These are phyloP conservation scores for Fomes fomentarius DNA, from an alignment of 1,284 basidiomycete genomes.

Conservation along the genomic window DNA sequence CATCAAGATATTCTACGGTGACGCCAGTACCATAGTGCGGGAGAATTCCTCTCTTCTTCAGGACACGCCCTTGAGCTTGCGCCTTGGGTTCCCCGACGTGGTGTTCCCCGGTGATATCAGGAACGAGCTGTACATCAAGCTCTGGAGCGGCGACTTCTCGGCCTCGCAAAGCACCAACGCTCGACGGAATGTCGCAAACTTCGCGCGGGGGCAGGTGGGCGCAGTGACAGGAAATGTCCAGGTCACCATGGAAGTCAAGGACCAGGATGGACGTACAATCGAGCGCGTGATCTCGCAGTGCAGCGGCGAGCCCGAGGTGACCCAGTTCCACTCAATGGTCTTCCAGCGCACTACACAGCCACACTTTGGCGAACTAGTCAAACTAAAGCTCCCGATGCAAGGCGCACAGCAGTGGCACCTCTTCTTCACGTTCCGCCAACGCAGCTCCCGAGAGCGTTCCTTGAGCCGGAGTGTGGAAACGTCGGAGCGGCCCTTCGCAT, in stretches of 20 bases:
- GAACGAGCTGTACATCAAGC: constrained; percentile 94
- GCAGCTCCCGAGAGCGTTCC: constrained; percentile 56
- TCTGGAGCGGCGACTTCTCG: constrained; percentile 88
- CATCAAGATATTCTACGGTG: constrained; percentile 89
- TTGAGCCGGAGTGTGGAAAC: constrained; percentile 43
- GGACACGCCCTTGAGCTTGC: constrained; percentile 80
- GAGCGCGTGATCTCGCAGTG: constrained; percentile 84
- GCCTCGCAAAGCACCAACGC: constrained; percentile 51
- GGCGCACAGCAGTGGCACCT: constrained; percentile 84
- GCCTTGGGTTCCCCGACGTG: constrained; percentile 96
- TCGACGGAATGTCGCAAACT: constrained; percentile 65
- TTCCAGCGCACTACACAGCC: constrained; percentile 86
- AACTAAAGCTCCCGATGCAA: constrained; percentile 77
- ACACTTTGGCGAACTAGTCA: constrained; percentile 93
- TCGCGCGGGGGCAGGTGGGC: constrained; percentile 59
- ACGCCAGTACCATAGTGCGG: constrained; percentile 72
- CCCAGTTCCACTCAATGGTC: constrained; percentile 89
- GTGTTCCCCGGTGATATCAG: constrained; percentile 92
- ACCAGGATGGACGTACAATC: constrained; percentile 72
- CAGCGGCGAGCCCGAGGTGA: constrained; percentile 80
- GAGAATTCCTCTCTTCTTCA: constrained; percentile 90
- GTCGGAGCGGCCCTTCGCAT: constrained; percentile 84
- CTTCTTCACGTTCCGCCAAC: constrained; percentile 92
- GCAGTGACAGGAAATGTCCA: constrained; percentile 77
- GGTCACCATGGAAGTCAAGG: constrained; percentile 88